phyloP scores from a whole-genome alignment of 192 early-diverging fungal species.

The Coemansia sp. region DNA sequence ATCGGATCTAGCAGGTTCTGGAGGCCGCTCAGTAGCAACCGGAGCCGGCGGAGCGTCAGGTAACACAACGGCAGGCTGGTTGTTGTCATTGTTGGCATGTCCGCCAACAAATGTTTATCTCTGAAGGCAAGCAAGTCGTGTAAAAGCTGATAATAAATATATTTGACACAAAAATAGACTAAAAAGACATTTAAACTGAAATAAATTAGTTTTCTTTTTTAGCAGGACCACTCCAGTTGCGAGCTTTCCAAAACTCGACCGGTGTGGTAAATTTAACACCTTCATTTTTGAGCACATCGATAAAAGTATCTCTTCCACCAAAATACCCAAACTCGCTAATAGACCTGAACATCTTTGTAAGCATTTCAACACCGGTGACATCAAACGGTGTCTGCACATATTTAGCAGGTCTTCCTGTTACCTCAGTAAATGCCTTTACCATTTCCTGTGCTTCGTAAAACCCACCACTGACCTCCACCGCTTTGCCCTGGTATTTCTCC shows the following conservation, averaged over 20 bases:
- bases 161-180: conserved; percentile 1
- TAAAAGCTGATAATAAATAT: no score
- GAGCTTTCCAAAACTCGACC: conserved; percentile 2
- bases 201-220: background rate
- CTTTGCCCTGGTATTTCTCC: conserved; percentile 12
- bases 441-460: conserved; percentile 21
- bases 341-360: conserved; percentile 21
- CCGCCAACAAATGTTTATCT: no score
- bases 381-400: conserved; percentile 19
- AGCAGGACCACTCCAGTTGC: background rate
- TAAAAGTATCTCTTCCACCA: conserved; percentile 12
- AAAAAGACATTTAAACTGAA: background rate
- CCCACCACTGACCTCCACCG: conserved; percentile 19
- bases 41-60: no score
- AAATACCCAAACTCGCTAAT: conserved; percentile 21
- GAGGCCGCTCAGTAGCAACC: no score
- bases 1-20: no score
- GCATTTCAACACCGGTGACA: conserved; percentile 5
- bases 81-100: no score
- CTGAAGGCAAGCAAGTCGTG: no score
- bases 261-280: conserved; percentile 54
- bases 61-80: no score
- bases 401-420: conserved; percentile 17
- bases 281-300: conserved; percentile 20
- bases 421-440: conserved; percentile 16